phyloP scores from a whole-genome alignment of 2,329 filamentous ascomycete species.

The Podosphaera fusca region DNA sequence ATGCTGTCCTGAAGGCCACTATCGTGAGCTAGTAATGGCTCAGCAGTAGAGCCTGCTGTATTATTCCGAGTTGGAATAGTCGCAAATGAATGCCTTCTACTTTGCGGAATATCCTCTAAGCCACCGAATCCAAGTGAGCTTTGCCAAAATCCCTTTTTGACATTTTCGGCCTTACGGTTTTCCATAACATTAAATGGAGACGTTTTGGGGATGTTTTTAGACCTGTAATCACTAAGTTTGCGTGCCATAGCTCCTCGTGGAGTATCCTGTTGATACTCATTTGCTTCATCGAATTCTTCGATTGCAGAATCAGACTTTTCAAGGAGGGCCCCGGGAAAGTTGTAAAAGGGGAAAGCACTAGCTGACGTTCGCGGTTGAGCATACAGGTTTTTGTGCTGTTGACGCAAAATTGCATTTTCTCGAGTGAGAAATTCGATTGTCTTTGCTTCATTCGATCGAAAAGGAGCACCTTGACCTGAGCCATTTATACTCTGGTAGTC shows the following conservation, averaged over 20 bases:
- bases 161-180: slow-evolving; percentile 37
- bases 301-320: slow-evolving; percentile 51
- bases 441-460: slow-evolving; percentile 32
- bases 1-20: slow-evolving; percentile 11
- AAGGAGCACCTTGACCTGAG: slow-evolving; percentile 28
- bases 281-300: slow-evolving; percentile 42
- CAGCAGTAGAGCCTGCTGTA: slow-evolving; percentile 36
- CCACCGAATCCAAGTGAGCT: slow-evolving; percentile 43
- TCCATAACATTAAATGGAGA: slow-evolving; percentile 24
- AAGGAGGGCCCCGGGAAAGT: slow-evolving; percentile 32
- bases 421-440: slow-evolving; percentile 38
- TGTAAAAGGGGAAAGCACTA: slow-evolving; percentile 21
- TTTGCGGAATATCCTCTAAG: slow-evolving; percentile 41
- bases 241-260: slow-evolving; percentile 13
- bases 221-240: slow-evolving; percentile 18
- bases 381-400: slow-evolving; percentile 30
- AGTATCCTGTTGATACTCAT: slow-evolving; percentile 21
- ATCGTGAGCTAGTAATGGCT: slow-evolving; percentile 19
- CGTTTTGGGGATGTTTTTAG: slow-evolving; percentile 13
- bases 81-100: slow-evolving; percentile 59
- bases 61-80: slow-evolving; percentile 41
- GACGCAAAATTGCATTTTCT: slow-evolving; percentile 38
- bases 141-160: slow-evolving; percentile 49
- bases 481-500: slow-evolving; percentile 28
- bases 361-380: slow-evolving; percentile 36